phyloP scores from a whole-genome alignment of 2,329 filamentous ascomycete genomes.

The Hysterium pulicare region DNA sequence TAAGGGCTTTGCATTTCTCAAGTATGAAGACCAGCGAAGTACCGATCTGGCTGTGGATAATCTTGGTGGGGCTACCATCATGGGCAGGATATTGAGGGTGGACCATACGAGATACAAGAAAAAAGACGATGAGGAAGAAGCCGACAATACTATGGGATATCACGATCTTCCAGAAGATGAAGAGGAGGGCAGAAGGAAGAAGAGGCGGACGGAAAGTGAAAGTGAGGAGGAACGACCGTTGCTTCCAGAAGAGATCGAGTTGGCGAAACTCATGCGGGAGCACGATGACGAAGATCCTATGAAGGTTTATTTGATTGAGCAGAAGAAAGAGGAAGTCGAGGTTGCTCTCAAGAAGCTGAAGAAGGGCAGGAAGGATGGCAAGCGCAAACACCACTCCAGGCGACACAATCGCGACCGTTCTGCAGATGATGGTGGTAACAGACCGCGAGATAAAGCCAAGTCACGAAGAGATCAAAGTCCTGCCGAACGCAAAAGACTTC shows the following conservation, averaged over 20 bases:
- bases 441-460: neutral
- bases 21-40: conserved; percentile 97
- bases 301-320: conserved; percentile 84
- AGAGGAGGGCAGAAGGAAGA: conserved; percentile 47
- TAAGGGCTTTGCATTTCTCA: conserved; percentile 91
- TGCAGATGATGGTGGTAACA: conserved; percentile 3
- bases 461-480: neutral
- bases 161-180: conserved; percentile 40
- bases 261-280: conserved; percentile 69
- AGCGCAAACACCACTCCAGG: conserved; percentile 43
- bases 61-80: conserved; percentile 77
- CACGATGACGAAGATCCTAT: conserved; percentile 97
- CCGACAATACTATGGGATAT: conserved; percentile 61
- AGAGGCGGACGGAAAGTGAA: conserved; percentile 42
- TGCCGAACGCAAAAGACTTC: neutral
- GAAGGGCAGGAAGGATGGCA: conserved; percentile 46
- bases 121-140: conserved; percentile 69
- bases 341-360: conserved; percentile 60
- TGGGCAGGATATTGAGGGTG: conserved; percentile 77
- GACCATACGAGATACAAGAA: conserved; percentile 92
- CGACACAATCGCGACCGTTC: conserved; percentile 24
- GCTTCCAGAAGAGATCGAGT: conserved; percentile 77
- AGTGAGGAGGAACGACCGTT: conserved; percentile 55
- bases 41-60: conserved; percentile 97
- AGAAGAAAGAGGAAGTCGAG: conserved; percentile 86